These are phyloP conservation scores for Silene latifolia DNA, from an alignment of 148 eudicot species.

Conservation along the genomic window DNA sequence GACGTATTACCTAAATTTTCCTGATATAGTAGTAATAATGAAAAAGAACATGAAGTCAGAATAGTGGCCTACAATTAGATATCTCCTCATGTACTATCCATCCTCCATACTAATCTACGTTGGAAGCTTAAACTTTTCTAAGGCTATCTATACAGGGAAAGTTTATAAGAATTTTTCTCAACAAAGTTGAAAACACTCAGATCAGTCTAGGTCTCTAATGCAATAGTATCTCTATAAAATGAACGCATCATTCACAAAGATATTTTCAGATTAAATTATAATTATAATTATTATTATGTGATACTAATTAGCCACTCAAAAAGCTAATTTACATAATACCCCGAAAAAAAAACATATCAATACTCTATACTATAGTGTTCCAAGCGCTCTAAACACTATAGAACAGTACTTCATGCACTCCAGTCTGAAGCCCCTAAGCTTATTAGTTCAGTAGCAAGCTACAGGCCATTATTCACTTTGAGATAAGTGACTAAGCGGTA, in stretches of 20 bases:
- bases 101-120: neutral
- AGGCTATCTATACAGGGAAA: neutral
- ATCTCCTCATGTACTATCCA: neutral
- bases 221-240: neutral
- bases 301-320: neutral
- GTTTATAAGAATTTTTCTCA: neutral
- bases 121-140: neutral
- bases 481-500: neutral
- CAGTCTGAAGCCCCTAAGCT: slow-evolving; percentile 1
- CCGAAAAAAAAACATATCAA: neutral
- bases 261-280: neutral
- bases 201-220: neutral
- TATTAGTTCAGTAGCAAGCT: slow-evolving; percentile 9
- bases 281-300: neutral
- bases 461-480: neutral
- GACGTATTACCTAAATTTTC: neutral
- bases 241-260: neutral
- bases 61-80: neutral
- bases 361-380: neutral
- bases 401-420: neutral
- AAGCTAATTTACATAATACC: slow-evolving; percentile 1
- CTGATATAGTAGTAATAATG: neutral
- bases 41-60: neutral
- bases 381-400: neutral
- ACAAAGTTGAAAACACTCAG: neutral